phyloP scores from a whole-genome alignment of 1,284 basidiomycete genomes.

The Fistulinella staudtii region DNA sequence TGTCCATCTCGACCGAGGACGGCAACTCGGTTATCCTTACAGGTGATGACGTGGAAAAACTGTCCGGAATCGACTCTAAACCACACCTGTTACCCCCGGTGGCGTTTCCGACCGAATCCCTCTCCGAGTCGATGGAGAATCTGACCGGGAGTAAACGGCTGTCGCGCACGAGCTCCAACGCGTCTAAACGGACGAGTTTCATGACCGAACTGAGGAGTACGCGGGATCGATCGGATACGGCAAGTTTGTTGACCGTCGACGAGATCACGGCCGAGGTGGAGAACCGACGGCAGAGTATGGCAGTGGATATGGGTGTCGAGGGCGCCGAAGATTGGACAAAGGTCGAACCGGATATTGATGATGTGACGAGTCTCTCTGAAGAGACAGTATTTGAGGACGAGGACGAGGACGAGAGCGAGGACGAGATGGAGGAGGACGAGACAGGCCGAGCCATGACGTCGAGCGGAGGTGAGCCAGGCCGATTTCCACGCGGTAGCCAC shows the following conservation, averaged over 20 bases:
- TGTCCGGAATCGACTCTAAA: conserved; percentile 31
- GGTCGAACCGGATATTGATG: conserved; percentile 47
- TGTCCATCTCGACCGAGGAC: conserved; percentile 71
- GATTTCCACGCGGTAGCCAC: conserved; percentile 4
- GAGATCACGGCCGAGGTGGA: conserved; percentile 98
- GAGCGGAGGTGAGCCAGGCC: conserved; percentile 49
- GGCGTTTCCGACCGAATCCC: conserved; percentile 70
- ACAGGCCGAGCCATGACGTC: conserved; percentile 59
- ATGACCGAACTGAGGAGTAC: conserved; percentile 75
- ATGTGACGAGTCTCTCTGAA: conserved; percentile 36
- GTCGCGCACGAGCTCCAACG: conserved; percentile 44
- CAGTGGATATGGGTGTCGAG: conserved; percentile 41
- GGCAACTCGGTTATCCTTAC: conserved; percentile 56
- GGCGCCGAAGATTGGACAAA: conserved; percentile 68
- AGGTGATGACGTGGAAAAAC: conserved; percentile 40
- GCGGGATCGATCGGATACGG: conserved; percentile 83
- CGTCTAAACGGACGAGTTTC: conserved; percentile 72
- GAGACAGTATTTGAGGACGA: conserved; percentile 46
- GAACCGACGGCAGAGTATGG: conserved; percentile 62
- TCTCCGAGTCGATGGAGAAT: conserved; percentile 72
- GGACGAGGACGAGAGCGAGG: conserved; percentile 37
- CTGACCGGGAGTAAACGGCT: conserved; percentile 37
- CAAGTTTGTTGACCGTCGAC: conserved; percentile 92
- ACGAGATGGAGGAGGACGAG: conserved; percentile 49
- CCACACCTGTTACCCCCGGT: conserved; percentile 79